Base-by-base conservation (phyloP, 1,284 basidiomycete species). In the Gyrodon tennesseensis region DNA sequence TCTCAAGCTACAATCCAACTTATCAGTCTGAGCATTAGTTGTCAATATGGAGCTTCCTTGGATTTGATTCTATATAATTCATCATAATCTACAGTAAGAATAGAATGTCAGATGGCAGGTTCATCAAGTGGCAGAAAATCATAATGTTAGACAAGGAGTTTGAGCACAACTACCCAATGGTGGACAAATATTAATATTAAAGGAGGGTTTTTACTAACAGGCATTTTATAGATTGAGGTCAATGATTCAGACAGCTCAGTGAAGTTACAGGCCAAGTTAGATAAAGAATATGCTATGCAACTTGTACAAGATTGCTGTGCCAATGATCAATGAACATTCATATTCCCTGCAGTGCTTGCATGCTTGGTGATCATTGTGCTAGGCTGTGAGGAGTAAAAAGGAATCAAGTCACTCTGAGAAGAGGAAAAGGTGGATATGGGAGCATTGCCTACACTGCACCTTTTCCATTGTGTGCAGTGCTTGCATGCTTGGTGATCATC, bases 41-140 rank as follows among this genome's bases (percentile, higher is more conserved):
- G n/a, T n/a, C n/a, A n/a, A n/a, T n/a, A n/a, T n/a, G 96, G 61
- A 99, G 99, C 77, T 98, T 96, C 15, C 83, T 96, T 7, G 94
- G 94, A 18, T n/a, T n/a, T n/a, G 95, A 98, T 77, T 87, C 99
- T 54, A 86, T 99, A 43, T 95, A 99, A 77, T 99, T 99, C 78
- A 86, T 95, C 27, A n/a, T n/a, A n/a, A n/a, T n/a, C n/a, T 99
- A 99, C 71, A 96, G 97, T 54, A 97, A 99, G 77, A 97, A 99
- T 73, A 96, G 97, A 43, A 97, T 99, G 90, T n/a, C n/a, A n/a
- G 97, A 99, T 73, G 96, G 94, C 68, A 94, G 95, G 0, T 96
- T 91, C 78, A 98, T 99, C 76, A 97, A 99, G 82, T 89, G 90
- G 69, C 97, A 99, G 79, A 90, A 86, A 58, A 89, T 98, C 63